These are phyloP conservation scores for Dissophora ornata DNA, from an alignment of 192 early-diverging fungal species.

Conservation along the genomic window DNA sequence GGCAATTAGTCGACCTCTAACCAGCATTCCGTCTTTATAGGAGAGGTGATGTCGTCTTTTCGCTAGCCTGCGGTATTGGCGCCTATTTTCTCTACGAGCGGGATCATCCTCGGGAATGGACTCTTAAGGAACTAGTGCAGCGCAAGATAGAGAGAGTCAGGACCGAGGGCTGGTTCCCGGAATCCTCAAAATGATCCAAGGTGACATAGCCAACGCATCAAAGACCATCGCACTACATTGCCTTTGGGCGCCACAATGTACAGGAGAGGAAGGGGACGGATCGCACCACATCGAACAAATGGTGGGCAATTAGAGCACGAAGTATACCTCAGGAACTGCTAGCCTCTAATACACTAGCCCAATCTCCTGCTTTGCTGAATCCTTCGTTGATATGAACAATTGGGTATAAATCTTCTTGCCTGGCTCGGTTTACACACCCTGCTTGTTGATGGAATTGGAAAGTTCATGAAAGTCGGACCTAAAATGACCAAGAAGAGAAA, in stretches of 20 bases:
- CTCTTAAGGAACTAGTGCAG: conserved; percentile 56
- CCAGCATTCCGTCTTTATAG: conserved; percentile 29
- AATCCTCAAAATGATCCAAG: conserved; percentile 10
- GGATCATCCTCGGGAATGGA: conserved; percentile 64
- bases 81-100: conserved; percentile 68
- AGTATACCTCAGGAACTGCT: no score
- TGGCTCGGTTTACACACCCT: background rate
- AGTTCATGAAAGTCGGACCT: conserved; percentile 54
- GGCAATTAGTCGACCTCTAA: no score
- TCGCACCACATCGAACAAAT: no score
- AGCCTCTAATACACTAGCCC: no score
- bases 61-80: conserved; percentile 60
- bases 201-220: no score
- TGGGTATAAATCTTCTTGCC: no score
- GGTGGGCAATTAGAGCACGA: no score
- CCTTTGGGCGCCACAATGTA: no score
- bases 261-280: no score
- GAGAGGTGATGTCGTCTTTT: conserved; percentile 65
- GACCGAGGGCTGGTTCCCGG: conserved; percentile 47
- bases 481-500: background rate
- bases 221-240: no score
- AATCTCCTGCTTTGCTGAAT: no score
- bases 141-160: conserved; percentile 50
- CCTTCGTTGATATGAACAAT: no score
- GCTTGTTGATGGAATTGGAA: conserved; percentile 46